Conservation (phyloP, 345 rosid genomes). For the Linum lewisii region DNA sequence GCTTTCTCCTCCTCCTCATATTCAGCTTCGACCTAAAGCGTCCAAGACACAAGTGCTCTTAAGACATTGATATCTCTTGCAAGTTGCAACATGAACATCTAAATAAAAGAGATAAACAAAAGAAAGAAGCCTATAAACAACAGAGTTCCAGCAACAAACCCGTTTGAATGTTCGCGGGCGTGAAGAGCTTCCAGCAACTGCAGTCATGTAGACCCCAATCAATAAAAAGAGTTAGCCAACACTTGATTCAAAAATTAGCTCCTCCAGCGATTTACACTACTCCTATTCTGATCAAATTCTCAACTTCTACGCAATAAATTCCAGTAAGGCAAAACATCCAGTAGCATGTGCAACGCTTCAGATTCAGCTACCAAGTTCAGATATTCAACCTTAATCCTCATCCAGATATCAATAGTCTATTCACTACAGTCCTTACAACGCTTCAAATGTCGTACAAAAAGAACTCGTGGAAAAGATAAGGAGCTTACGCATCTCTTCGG, state of each 20-base stretch:
- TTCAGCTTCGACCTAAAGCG: conserved; percentile 48
- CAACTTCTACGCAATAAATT: not conserved
- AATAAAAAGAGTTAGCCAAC: not conserved
- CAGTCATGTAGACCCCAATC: conserved; percentile 17
- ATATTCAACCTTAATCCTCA: not conserved
- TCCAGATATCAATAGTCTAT: not conserved
- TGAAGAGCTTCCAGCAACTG: conserved; percentile 79
- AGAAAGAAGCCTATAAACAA: not conserved
- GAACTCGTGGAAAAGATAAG: not conserved
- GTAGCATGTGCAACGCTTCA: not conserved
- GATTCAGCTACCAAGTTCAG: not conserved
- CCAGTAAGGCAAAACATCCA: not conserved
- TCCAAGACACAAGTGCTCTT: not conserved
- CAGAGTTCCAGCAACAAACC: conserved; percentile 29
- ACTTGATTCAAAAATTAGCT: not conserved
- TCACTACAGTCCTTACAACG: too few species aligned
- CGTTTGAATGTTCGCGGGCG: conserved; percentile 78
- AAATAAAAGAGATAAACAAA: not conserved
- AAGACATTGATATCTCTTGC: conserved; percentile 1
- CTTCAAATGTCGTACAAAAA: not conserved
- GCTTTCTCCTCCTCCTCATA: conserved; percentile 38
- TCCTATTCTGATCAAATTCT: not conserved
- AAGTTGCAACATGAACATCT: too few species aligned
- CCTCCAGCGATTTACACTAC: too few species aligned
- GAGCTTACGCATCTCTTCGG: conserved; percentile 48